phyloP scores from a whole-genome alignment of 306 rosid species.

The Rubus parviflorus region DNA sequence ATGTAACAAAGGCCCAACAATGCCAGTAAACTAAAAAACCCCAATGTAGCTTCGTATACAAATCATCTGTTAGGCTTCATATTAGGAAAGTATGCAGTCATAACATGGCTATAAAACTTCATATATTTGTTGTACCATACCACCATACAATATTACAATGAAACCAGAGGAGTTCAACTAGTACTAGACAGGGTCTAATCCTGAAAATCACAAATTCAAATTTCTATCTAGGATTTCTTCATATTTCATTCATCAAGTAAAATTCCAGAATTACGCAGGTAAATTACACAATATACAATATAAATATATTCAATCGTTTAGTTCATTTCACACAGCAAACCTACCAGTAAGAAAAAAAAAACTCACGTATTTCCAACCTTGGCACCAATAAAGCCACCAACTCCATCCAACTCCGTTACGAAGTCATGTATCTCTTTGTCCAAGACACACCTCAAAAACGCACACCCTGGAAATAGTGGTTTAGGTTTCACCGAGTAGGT shows the following conservation, averaged over 20 bases:
- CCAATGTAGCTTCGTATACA: neutral
- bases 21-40: neutral
- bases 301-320: neutral
- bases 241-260: neutral
- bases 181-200: neutral
- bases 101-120: slow-evolving; percentile 3
- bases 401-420: slow-evolving; percentile 65
- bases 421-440: slow-evolving; percentile 85
- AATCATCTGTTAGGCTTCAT: neutral
- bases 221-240: neutral
- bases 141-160: too few relatives aligned
- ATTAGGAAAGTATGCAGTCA: neutral
- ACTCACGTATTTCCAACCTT: slow-evolving; percentile 89
- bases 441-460: slow-evolving; percentile 68
- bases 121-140: too few relatives aligned
- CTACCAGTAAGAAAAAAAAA: neutral
- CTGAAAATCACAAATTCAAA: neutral
- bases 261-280: neutral
- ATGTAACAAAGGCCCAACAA: slow-evolving; percentile 3
- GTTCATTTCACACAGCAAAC: slow-evolving; percentile 3
- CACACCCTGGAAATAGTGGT: slow-evolving; percentile 73
- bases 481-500: slow-evolving; percentile 56
- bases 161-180: neutral
- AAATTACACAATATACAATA: neutral
- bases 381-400: slow-evolving; percentile 86